Evolutionary conservation across 768 basidiomycete genomes (phyloP), one percentile per base, ranked within the genome.

Genomic region (Tulasnella sp.): DNA sequence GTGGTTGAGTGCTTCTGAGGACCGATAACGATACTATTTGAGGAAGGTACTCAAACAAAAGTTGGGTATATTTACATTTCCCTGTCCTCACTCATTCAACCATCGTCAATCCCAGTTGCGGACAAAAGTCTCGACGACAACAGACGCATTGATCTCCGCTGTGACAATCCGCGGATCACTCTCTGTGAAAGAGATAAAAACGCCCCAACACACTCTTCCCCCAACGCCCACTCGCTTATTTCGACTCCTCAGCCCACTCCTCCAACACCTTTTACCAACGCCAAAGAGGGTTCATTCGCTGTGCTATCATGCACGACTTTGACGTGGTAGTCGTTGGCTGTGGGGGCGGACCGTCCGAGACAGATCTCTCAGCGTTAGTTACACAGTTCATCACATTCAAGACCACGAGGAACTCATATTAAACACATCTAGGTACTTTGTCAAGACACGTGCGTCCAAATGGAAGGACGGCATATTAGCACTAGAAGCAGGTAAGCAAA

Each of bases 321-420:
- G 79, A 86, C 63, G 60, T 89, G 57, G 67, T 88, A 53, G 81
- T 83, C 58, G 77, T 89, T 32, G 92, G 81, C 42, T 76, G 78
- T 58, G 88, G 90, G 51, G 92, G 92, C 39, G 92, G 92, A 43
- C 89, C 88, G 6, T 74, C 81, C 58, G 92, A 96, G 65, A 82
- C 80, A 20, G 86, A 96, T 67, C 66, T 95, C 56, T 87, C 85
- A 24, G 82, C 78, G 90, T 89, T 63, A 58, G 81, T 73, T 39
- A 10, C 41, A 54, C 45, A 45, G 45, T 35, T 19, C 43, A 40
- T 53, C 29, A 13, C 13, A 29, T 43, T 37, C 53, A 57, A 58
- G 19, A 42, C 55, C 57, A 53, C 47, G 53, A 35, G 45, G 16
- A 35, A 33, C 37, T 13, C 40, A 54, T 45, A 35, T 45, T 49